Evolutionary conservation across 129 eudicot genomes (phyloP).

Genomic region (Deinandra increscens): DNA sequence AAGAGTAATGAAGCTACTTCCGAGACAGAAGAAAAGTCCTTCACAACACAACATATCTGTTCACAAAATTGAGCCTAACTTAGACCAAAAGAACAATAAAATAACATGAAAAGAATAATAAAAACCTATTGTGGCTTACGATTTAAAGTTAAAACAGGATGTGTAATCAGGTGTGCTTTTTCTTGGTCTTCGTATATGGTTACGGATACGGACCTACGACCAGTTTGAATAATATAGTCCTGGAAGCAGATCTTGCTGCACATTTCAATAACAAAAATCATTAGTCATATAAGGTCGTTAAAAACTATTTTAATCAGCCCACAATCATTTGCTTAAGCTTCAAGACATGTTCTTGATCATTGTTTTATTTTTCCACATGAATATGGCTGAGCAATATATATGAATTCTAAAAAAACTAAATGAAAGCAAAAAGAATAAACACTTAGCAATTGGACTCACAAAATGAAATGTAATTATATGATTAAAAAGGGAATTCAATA

Average conservation of each 20-base stretch:
- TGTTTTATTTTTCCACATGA: slow-evolving; percentile 7
- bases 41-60: slow-evolving; percentile 93
- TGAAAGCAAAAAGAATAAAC: slow-evolving; percentile 15
- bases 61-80: not conserved
- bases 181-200: slow-evolving; percentile 88
- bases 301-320: not conserved
- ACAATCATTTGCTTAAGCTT: slow-evolving; percentile 18
- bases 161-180: slow-evolving; percentile 83
- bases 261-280: slow-evolving; percentile 8
- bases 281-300: not conserved
- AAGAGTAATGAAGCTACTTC: slow-evolving; percentile 91
- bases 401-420: slow-evolving; percentile 5
- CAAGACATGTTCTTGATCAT: slow-evolving; percentile 18
- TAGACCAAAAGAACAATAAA: not conserved
- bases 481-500: slow-evolving; percentile 20
- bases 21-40: slow-evolving; percentile 94
- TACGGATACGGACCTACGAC: slow-evolving; percentile 74
- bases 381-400: slow-evolving; percentile 6
- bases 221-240: slow-evolving; percentile 76
- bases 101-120: slow-evolving; percentile 2
- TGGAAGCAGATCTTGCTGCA: slow-evolving; percentile 28
- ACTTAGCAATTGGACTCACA: slow-evolving; percentile 27
- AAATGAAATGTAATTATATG: slow-evolving; percentile 25
- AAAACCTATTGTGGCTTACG: slow-evolving; percentile 44
- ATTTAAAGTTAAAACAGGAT: slow-evolving; percentile 92